These are phyloP conservation scores for Xylaria curta DNA, from an alignment of 495 filamentous ascomycete genomes.

Conservation along the genomic window DNA sequence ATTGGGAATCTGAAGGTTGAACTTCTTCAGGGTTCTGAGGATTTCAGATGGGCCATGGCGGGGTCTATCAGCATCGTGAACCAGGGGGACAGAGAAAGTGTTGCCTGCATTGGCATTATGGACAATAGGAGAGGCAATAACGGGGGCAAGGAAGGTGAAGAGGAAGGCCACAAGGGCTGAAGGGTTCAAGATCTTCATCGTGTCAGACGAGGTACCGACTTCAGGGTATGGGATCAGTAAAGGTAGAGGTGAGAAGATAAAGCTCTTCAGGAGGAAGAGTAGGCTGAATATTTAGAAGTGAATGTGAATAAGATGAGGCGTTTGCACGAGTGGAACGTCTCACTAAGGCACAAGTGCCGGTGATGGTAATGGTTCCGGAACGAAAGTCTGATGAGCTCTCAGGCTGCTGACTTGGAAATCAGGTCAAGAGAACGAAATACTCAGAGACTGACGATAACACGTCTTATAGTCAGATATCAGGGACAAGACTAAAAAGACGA, in stretches of 20 bases:
- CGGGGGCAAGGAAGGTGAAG: constrained; percentile 28
- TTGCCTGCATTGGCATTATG: constrained; percentile 26
- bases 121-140: constrained; percentile 20
- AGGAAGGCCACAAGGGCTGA: constrained; percentile 30
- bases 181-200: constrained; percentile 12
- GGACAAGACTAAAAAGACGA: not conserved
- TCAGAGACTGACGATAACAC: not conserved
- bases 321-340: constrained; percentile 4
- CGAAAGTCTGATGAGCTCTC: not conserved
- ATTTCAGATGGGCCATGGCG: constrained; percentile 40
- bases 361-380: not conserved
- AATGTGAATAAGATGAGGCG: constrained; percentile 1
- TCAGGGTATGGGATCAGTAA: not conserved
- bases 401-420: not conserved
- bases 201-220: not conserved
- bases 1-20: constrained; percentile 35
- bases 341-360: not conserved
- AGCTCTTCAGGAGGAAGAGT: not conserved
- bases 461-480: constrained; percentile 11
- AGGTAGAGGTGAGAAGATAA: not conserved
- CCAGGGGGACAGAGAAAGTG: constrained; percentile 34
- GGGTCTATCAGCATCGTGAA: constrained; percentile 33
- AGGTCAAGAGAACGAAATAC: not conserved
- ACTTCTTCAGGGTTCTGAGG: constrained; percentile 41
- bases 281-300: not conserved